These are phyloP conservation scores for Scutellaria barbata DNA, from an alignment of 257 asterid species.

Conservation along the genomic window DNA sequence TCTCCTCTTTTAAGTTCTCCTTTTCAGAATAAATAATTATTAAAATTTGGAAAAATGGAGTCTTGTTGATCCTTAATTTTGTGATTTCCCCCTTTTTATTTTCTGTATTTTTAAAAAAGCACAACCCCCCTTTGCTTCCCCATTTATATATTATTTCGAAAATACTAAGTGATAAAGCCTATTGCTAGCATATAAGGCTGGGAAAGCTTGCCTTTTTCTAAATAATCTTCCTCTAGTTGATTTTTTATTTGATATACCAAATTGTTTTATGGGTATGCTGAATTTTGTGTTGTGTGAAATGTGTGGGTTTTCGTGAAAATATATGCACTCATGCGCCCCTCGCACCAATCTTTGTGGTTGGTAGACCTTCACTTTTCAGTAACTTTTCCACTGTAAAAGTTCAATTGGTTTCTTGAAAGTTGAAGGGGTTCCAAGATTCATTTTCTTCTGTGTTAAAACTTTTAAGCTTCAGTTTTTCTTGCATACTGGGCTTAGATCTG, in stretches of 20 bases:
- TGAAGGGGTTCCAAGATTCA: conserved; percentile 31
- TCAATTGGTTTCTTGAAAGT: conserved; percentile 29
- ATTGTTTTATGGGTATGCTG: conserved; percentile 8
- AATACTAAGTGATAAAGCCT: background rate
- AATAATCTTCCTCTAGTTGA: background rate
- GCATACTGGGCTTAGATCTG: conserved; percentile 41
- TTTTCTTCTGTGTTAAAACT: conserved; percentile 25
- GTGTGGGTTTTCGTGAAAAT: conserved; percentile 14
- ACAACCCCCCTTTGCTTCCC: conserved; percentile 6
- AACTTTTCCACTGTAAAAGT: conserved; percentile 33
- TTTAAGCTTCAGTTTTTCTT: conserved; percentile 29
- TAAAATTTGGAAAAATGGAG: background rate
- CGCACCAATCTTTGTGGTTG: conserved; percentile 27
- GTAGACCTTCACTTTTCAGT: conserved; percentile 23
- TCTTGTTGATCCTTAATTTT: conserved; percentile 20
- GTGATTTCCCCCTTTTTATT: background rate
- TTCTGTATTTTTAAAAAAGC: background rate
- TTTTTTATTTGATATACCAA: conserved; percentile 1
- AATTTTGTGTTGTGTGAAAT: conserved; percentile 18
- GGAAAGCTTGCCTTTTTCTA: background rate
- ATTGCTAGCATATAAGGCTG: conserved; percentile 2
- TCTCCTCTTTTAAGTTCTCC: background rate
- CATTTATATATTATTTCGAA: background rate
- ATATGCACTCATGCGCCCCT: background rate
- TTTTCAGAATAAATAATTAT: conserved; percentile 3